Evolutionary conservation across 1,284 basidiomycete species (phyloP), one percentile per base, ranked within the genome.

Genomic region (Tylopilus sp.): DNA sequence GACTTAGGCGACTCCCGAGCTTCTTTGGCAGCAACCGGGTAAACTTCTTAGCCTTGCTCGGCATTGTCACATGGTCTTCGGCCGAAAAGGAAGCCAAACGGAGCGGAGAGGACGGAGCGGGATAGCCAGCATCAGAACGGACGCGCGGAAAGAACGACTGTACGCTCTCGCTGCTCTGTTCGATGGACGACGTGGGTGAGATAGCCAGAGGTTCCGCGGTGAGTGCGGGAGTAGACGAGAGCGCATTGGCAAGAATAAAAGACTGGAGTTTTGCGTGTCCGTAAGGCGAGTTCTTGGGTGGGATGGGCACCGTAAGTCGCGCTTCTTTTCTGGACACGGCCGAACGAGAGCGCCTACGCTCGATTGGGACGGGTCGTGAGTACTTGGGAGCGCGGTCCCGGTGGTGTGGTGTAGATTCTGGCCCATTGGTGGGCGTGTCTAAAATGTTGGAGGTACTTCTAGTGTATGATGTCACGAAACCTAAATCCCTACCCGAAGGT

Each of bases 321-420:
- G 57, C 66, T 58, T 68, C 66, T 46, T 56, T 65, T 26, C 64
- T 64, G 31, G 65, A 70, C 18, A 66, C 55, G 41, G 65, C 65
- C 39, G 65, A 66, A 29, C 63, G 65, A 14, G 65, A 70, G 39
- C 65, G 65, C 46, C 66, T 56, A 46, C 65, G 67, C 38, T 69
- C 62, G 11, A 68, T 55, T 17, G 60, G 54, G 33, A 56, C 11
- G 17, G 38, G 39, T 17, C 51, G 59, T 17, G 53, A 30, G 35
- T 47, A 24, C 20, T 62, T 57, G 7, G 46, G 44, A 34, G 40
- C 33, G 44, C 21, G 20, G 34, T 50, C 51, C 28, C 51, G 48
- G 10, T 56, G 42, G 20, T 33, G 37, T 51, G 47, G 53, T 38
- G 44, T 33, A 17, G 50, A 46, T 14, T 53, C 59, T 15, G 37